phyloP scores from a whole-genome alignment of 176 grass and related monocot species.

The Oryza punctata region DNA sequence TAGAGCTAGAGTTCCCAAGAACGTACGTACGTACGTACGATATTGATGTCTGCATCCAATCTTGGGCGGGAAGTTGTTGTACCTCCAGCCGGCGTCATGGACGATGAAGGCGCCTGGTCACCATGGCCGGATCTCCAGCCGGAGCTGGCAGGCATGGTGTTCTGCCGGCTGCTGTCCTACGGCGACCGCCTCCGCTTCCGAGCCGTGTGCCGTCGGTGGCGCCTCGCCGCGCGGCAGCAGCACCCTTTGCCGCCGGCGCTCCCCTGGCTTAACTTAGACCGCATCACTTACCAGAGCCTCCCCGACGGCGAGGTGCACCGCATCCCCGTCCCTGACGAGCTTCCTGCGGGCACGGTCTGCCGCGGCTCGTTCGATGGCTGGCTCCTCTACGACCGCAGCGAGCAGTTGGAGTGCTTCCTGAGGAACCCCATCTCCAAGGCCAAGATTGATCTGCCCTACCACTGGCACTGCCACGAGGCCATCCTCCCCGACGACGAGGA shows the following conservation, averaged over 20 bases:
- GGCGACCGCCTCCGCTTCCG: background rate
- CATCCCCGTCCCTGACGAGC: background rate
- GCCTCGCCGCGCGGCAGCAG: background rate
- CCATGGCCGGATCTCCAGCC: conserved; percentile 7
- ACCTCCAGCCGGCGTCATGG: too few relatives aligned
- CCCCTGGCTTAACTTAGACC: background rate
- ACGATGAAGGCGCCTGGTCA: too few relatives aligned
- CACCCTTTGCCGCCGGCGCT: background rate
- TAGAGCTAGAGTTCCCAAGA: too few relatives aligned
- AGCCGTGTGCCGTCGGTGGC: background rate
- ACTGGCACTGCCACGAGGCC: too few relatives aligned
- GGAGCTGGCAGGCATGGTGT: background rate
- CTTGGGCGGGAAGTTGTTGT: too few relatives aligned
- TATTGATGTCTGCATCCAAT: too few relatives aligned
- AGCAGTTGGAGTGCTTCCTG: too few relatives aligned
- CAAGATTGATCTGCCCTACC: too few relatives aligned
- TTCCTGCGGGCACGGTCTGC: background rate
- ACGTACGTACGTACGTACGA: too few relatives aligned
- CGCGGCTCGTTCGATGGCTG: background rate
- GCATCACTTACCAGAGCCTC: background rate
- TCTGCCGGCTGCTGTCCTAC: background rate
- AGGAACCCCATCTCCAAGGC: too few relatives aligned
- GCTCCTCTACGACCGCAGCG: too few relatives aligned
- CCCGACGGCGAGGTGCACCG: background rate
- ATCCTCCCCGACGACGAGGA: too few relatives aligned